Evolutionary conservation across 306 rosid species (phyloP).

Genomic region (Clitoria ternatea): DNA sequence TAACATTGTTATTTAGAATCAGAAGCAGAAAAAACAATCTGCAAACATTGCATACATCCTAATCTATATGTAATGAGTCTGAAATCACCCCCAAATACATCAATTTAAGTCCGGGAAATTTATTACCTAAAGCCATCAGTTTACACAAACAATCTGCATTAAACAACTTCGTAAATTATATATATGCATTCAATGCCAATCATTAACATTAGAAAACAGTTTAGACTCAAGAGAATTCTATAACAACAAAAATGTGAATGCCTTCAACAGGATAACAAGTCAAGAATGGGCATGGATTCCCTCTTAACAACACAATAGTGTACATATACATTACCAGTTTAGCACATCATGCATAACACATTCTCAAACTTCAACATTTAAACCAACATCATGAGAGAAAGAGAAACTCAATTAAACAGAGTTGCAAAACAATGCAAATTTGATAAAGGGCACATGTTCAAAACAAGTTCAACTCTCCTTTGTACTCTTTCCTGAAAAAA

Average conservation of each 20-base stretch:
- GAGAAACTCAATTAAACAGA: not conserved
- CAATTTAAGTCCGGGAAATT: not conserved
- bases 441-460: not conserved
- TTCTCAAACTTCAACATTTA: not conserved
- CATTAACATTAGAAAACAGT: not conserved
- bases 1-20: not conserved
- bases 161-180: not conserved
- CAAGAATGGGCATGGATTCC: not conserved
- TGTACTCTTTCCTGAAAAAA: not conserved
- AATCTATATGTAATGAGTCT: not conserved
- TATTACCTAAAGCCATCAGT: not conserved
- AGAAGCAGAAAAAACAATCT: conserved; percentile 14
- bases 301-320: not conserved
- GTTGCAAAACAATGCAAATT: not conserved
- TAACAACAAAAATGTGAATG: not conserved
- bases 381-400: not conserved
- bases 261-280: not conserved
- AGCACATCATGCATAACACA: not conserved
- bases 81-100: not conserved
- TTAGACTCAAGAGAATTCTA: not conserved
- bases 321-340: not conserved
- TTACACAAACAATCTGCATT: conserved; percentile 9
- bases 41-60: not conserved
- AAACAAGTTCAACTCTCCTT: conserved; percentile 13
- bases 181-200: not conserved